Evolutionary conservation across 305 asterid genomes (phyloP).

Genomic region (Galium porrigens): DNA sequence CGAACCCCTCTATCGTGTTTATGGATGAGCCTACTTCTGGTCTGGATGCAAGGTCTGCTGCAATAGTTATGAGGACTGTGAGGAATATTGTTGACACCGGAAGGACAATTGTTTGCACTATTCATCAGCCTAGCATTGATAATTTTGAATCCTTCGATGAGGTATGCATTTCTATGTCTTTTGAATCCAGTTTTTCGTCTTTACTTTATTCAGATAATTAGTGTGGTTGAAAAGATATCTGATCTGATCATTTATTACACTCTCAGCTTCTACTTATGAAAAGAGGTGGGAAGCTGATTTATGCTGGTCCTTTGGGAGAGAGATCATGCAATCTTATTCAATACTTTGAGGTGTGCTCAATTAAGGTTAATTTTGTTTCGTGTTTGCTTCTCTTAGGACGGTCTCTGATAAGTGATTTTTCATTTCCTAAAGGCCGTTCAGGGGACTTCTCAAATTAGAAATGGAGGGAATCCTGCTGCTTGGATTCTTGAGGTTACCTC

Average conservation of each 20-base stretch:
- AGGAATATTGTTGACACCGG: constrained; percentile 4
- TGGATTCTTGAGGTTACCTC: constrained; percentile 95
- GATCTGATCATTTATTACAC: not conserved
- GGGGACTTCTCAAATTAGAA: constrained; percentile 53
- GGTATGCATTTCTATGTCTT: not conserved
- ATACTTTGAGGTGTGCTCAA: constrained; percentile 59
- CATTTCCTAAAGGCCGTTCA: constrained; percentile 41
- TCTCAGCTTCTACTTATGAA: constrained; percentile 77
- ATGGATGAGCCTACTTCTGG: constrained; percentile 8
- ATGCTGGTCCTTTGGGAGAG: constrained; percentile 80
- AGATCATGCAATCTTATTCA: constrained; percentile 58
- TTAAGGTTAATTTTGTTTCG: not conserved
- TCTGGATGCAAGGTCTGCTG: constrained; percentile 6
- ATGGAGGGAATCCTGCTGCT: constrained; percentile 84
- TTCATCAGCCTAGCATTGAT: constrained; percentile 4
- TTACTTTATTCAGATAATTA: not conserved
- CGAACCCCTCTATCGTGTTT: not conserved
- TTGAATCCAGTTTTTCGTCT: too few relatives aligned
- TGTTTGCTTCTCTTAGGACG: not conserved
- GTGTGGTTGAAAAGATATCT: not conserved
- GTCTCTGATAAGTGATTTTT: not conserved
- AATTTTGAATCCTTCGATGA: not conserved
- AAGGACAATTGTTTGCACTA: constrained; percentile 5
- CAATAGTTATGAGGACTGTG: constrained; percentile 7
- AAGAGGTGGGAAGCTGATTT: constrained; percentile 84